Percentiles rank a stretch among this genome's conserved stretches.
Conservation (phyloP, 1,284 basidiomycete genomes). For the Cutaneotrichosporon sp. region DNA sequence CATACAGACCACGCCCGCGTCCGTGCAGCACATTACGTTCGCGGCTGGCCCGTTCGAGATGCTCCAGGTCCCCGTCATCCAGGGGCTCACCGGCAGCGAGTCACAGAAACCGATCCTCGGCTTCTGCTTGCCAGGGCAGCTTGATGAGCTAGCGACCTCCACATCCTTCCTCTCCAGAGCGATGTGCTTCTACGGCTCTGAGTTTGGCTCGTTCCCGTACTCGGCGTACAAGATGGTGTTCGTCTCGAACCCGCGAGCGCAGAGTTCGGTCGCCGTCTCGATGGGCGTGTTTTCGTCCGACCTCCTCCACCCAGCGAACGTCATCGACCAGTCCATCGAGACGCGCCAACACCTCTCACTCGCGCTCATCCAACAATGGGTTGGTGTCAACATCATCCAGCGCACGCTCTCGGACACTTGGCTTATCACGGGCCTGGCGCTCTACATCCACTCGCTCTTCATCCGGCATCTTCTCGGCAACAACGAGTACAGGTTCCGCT, state of each 20-base stretch:
- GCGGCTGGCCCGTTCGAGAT: conserved; percentile 93
- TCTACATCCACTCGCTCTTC: conserved; percentile 89
- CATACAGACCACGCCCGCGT: conserved; percentile 82
- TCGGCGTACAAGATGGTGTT: conserved; percentile 95
- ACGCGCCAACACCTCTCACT: conserved; percentile 84
- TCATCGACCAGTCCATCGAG: conserved; percentile 93
- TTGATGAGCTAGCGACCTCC: conserved; percentile 66
- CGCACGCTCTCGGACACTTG: conserved; percentile 94
- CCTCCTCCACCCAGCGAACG: conserved; percentile 80
- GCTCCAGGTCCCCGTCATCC: conserved; percentile 62
- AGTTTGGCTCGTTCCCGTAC: conserved; percentile 96
- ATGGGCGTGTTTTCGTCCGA: conserved; percentile 80
- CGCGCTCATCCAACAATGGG: conserved; percentile 93
- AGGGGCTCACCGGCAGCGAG: conserved; percentile 56
- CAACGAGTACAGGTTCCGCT: conserved; percentile 94
- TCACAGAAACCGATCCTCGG: conserved; percentile 83
- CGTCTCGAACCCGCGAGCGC: conserved; percentile 79
- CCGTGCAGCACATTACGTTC: conserved; percentile 93
- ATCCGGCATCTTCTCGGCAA: conserved; percentile 87
- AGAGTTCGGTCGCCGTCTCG: conserved; percentile 81
- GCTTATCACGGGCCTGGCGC: conserved; percentile 89
- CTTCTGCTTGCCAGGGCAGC: conserved; percentile 83
- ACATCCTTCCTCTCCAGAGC: conserved; percentile 79
- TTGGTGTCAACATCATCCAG: conserved; percentile 94
- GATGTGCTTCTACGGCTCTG: conserved; percentile 87